These are phyloP conservation scores for Chamaenerion angustifolium DNA, from an alignment of 345 rosid genomes.

Conservation along the genomic window DNA sequence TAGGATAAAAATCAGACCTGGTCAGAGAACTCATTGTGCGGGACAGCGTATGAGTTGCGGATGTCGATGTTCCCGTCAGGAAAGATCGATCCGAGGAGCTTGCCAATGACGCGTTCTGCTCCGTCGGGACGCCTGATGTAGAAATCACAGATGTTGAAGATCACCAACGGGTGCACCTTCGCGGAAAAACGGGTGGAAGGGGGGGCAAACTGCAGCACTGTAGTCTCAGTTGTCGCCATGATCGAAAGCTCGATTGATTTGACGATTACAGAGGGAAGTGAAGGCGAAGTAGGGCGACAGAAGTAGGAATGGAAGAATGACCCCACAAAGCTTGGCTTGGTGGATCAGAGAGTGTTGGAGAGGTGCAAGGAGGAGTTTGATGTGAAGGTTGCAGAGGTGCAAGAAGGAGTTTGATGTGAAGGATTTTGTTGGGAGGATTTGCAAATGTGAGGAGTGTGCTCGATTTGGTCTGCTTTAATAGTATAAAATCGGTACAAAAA, in stretches of 20 bases:
- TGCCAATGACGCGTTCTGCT: conserved; percentile 89
- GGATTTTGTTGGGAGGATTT: no score
- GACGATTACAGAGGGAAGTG: no score
- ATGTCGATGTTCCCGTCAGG: conserved; percentile 86
- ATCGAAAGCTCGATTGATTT: background rate
- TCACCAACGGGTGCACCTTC: conserved; percentile 75
- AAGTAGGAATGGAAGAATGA: no score
- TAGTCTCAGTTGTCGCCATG: conserved; percentile 64
- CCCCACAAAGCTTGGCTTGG: no score
- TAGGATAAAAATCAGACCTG: conserved; percentile 33
- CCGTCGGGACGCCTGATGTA: conserved; percentile 88
- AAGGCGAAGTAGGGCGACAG: no score
- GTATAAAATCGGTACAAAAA: no score
- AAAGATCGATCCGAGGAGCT: conserved; percentile 79
- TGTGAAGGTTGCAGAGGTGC: no score
- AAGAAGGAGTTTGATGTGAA: no score
- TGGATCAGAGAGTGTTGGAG: no score
- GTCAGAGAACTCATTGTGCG: conserved; percentile 83
- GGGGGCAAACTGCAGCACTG: conserved; percentile 50
- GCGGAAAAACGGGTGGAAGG: conserved; percentile 31
- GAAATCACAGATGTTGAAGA: conserved; percentile 89
- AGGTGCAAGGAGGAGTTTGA: no score
- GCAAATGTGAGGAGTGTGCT: no score
- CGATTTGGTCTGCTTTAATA: no score
- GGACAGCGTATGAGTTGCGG: conserved; percentile 91